Conservation (phyloP, 129 eudicot genomes). For the Oenanthe sinensis region DNA sequence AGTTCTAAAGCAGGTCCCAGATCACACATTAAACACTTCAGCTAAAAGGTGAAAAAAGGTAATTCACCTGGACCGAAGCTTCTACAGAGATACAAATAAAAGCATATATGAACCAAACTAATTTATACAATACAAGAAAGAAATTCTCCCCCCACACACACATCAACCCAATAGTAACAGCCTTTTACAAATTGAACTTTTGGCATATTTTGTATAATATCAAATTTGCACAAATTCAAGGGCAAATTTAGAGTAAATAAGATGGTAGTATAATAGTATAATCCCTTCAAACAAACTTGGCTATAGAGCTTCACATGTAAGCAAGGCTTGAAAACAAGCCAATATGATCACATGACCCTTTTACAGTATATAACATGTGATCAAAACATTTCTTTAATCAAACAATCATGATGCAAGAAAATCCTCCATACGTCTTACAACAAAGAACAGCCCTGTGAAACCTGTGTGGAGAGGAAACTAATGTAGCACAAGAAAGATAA, state of each 20-base stretch:
- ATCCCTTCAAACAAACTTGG: background rate
- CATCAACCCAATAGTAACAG: background rate
- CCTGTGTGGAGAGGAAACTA: background rate
- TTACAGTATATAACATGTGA: background rate
- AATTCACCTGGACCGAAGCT: background rate
- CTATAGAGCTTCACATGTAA: background rate
- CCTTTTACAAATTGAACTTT: background rate
- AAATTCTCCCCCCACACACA: background rate
- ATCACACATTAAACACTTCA: constrained; percentile 31
- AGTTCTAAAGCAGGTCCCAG: background rate
- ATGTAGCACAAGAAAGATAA: background rate
- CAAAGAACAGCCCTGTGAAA: background rate
- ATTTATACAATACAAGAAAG: background rate
- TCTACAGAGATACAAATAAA: background rate
- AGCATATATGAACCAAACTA: background rate
- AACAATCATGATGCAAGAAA: background rate
- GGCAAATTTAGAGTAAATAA: background rate
- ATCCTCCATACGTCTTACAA: background rate
- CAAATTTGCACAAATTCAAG: background rate
- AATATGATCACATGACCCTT: background rate
- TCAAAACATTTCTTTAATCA: background rate
- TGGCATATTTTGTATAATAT: too few relatives aligned
- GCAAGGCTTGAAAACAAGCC: background rate
- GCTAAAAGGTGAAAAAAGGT: background rate
- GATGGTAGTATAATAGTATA: background rate